Conservation (phyloP, 352 stramenopile species). For the Phytophthora megakarya region DNA sequence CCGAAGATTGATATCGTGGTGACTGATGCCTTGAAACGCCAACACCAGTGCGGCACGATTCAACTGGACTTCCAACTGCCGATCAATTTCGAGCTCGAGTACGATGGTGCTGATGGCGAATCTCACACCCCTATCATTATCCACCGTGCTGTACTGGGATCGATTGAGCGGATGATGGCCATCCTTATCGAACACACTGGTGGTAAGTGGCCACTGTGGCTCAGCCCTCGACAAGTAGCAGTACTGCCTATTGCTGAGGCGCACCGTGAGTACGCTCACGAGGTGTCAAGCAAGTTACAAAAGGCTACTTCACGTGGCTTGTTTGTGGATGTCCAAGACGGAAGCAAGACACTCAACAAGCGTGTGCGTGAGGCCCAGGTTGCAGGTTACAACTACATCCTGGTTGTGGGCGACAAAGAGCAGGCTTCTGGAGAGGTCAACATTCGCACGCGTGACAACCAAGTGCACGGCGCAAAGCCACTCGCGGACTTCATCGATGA, state of each 20-base stretch:
- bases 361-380: constrained; percentile 80
- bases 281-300: constrained; percentile 54
- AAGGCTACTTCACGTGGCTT: constrained; percentile 35
- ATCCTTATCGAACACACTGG: constrained; percentile 97
- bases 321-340: constrained; percentile 77
- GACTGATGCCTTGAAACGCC: constrained; percentile 94
- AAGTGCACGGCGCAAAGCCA: constrained; percentile 71
- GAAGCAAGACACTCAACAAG: constrained; percentile 88
- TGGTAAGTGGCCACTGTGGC: constrained; percentile 97
- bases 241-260: constrained; percentile 73
- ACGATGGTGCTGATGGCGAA: constrained; percentile 87
- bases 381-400: constrained; percentile 86
- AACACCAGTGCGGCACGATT: constrained; percentile 98
- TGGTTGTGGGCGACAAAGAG: constrained; percentile 83
- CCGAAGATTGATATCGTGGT: constrained; percentile 99
- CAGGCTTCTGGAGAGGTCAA: constrained; percentile 58
- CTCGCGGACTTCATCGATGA: constrained; percentile 62
- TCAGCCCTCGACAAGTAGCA: constrained; percentile 84
- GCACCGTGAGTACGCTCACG: constrained; percentile 62
- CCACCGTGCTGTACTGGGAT: constrained; percentile 96
- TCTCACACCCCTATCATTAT: constrained; percentile 97
- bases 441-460: constrained; percentile 83
- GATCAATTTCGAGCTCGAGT: constrained; percentile 95
- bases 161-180: constrained; percentile 98
- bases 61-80: constrained; percentile 99